phyloP scores from a whole-genome alignment of 1,284 basidiomycete species.

The Xanthoconium separans region DNA sequence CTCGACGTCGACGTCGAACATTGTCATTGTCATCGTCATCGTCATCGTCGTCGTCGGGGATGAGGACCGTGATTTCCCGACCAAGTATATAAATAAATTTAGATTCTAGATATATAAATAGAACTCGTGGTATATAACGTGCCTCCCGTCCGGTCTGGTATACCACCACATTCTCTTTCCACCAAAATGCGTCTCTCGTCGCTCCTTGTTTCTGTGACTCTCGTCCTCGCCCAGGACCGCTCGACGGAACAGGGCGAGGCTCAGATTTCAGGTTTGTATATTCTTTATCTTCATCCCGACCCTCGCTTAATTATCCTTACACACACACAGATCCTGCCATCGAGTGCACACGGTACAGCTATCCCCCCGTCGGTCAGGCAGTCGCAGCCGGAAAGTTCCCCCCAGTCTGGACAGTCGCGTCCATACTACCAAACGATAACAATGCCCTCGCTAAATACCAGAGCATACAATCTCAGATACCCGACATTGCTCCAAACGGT shows the following conservation, averaged over 20 bases:
- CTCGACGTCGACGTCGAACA: too few relatives aligned
- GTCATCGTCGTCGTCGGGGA: too few relatives aligned
- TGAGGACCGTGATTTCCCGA: too few relatives aligned
- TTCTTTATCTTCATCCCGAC: background rate
- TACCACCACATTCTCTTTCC: background rate
- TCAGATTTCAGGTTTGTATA: conserved; percentile 8
- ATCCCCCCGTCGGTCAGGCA: conserved; percentile 5
- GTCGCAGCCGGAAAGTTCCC: conserved; percentile 37
- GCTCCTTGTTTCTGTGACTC: conserved; percentile 13
- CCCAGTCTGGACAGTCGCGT: conserved; percentile 43
- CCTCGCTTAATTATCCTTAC: too few relatives aligned
- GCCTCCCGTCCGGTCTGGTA: background rate
- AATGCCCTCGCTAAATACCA: conserved; percentile 44
- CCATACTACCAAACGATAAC: conserved; percentile 45
- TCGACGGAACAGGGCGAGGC: conserved; percentile 39
- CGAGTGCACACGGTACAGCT: conserved; percentile 1
- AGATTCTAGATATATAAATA: background rate
- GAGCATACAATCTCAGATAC: conserved; percentile 30
- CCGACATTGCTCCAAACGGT: conserved; percentile 40
- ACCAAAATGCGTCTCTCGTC: conserved; percentile 21
- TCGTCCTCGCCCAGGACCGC: conserved; percentile 28
- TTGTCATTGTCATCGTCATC: too few relatives aligned
- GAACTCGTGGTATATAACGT: background rate
- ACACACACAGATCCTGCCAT: background rate
- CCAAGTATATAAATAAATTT: too few relatives aligned